Percentiles rank a stretch among this genome's conserved stretches.
Conservation (phyloP, 2,329 filamentous ascomycete species). For the Macrophomina tecta region DNA sequence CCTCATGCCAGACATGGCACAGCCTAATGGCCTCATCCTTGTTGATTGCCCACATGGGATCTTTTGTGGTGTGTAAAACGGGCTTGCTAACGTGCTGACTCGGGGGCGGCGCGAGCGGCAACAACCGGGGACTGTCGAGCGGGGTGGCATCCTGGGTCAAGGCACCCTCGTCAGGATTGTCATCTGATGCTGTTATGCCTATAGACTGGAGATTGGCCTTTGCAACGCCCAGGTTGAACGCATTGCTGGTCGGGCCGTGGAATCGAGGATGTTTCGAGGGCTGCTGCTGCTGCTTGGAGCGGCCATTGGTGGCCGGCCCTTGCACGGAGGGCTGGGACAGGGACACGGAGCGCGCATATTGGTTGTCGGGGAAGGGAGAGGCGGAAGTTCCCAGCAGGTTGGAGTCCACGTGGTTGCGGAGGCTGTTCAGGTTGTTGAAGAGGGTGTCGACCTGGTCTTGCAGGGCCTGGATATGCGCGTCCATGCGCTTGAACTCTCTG, state of each 20-base stretch:
- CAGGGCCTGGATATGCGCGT: constrained; percentile 72
- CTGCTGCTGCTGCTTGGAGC: constrained; percentile 33
- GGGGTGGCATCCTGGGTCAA: constrained; percentile 61
- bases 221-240: constrained; percentile 85
- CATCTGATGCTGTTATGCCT: constrained; percentile 75
- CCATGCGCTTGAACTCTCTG: constrained; percentile 82
- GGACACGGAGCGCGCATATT: constrained; percentile 46
- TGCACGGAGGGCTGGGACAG: constrained; percentile 45
- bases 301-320: constrained; percentile 47
- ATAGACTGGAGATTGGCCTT: constrained; percentile 87
- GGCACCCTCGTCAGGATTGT: constrained; percentile 65
- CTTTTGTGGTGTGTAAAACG: constrained; percentile 59
- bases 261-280: constrained; percentile 66
- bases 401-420: constrained; percentile 60
- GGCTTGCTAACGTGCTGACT: constrained; percentile 28
- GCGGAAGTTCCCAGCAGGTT: constrained; percentile 27
- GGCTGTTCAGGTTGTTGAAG: constrained; percentile 71
- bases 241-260: constrained; percentile 82
- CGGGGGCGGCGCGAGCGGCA: constrained; percentile 32
- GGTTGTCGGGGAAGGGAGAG: constrained; percentile 32
- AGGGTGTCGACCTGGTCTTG: constrained; percentile 86
- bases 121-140: constrained; percentile 51
- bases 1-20: constrained; percentile 82
- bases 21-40: constrained; percentile 81
- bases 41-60: constrained; percentile 80